A percentile compares a stretch with the other conserved stretches of the same genome.
phyloP scores from a whole-genome alignment of 2,329 filamentous ascomycete genomes.

The Penicillium sp. region DNA sequence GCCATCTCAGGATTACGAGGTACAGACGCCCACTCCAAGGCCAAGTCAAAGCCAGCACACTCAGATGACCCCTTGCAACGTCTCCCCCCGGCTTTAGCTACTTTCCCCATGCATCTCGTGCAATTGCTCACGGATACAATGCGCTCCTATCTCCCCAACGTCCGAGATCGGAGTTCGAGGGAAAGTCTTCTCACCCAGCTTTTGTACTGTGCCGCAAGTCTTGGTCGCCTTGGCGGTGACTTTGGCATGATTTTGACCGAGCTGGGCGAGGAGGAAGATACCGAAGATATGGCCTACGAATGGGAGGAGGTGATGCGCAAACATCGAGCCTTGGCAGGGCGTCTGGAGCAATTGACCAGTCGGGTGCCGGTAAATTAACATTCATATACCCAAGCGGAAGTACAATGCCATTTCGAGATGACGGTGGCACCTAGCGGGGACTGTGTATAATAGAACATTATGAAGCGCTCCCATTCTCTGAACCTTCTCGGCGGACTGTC shows the following conservation, averaged over 20 bases:
- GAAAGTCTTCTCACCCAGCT: slow-evolving; percentile 92
- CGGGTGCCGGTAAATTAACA: slow-evolving; percentile 20
- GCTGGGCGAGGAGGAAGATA: slow-evolving; percentile 43
- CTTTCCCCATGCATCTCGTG: slow-evolving; percentile 80
- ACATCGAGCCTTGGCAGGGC: slow-evolving; percentile 78
- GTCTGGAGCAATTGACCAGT: slow-evolving; percentile 47
- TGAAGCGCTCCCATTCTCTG: background rate
- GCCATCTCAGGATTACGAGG: slow-evolving; percentile 28
- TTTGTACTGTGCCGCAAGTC: slow-evolving; percentile 85
- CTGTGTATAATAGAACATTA: background rate
- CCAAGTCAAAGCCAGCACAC: slow-evolving; percentile 20
- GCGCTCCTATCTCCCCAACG: slow-evolving; percentile 71
- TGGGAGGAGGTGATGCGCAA: slow-evolving; percentile 90
- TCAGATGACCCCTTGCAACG: slow-evolving; percentile 43
- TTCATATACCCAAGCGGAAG: slow-evolving; percentile 5
- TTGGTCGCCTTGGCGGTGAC: slow-evolving; percentile 86
- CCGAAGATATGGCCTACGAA: slow-evolving; percentile 51
- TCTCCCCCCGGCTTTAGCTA: slow-evolving; percentile 73
- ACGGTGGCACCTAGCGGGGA: background rate
- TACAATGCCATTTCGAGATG: background rate
- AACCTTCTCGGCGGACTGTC: background rate
- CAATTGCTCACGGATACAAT: slow-evolving; percentile 77
- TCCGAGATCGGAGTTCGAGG: slow-evolving; percentile 73
- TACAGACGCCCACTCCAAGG: slow-evolving; percentile 22
- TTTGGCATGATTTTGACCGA: slow-evolving; percentile 83